Base-by-base conservation (phyloP, 441 rosid genomes). In the Brassica hybrid region DNA sequence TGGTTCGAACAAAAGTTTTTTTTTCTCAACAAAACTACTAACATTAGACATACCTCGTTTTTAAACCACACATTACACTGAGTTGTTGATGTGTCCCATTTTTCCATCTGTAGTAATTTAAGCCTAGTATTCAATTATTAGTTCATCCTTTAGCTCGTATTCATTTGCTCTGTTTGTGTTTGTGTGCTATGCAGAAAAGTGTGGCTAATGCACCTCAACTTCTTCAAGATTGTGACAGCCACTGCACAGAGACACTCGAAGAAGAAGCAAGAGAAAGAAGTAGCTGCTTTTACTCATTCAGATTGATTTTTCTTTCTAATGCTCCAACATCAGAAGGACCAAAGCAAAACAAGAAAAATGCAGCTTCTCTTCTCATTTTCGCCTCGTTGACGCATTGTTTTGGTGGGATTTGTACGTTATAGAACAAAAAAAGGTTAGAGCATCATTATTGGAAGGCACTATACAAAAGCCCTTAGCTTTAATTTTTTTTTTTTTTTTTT, bases 121-220 rank as follows among this genome's bases (percentile, higher is more conserved):
- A 21, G 23, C 23, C 23, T 21, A 21, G 23, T 21, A 21, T 21
- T 21, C 23, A 21, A 21, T 21, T 21, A 21, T 21, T 21, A 21
- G 23, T 21, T 21, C 23, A 21, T 21, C 23, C 23, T 21, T 21
- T 21, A 21, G 23, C 23, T 21, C 23, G 23, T 21, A 21, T 21
- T 21, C 23, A 21, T 21, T 21, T 21, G 23, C 23, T 21, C 23
- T 21, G 23, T 21, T 21, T 21, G 23, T 21, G 23, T 21, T 21
- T 21, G 23, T 21, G 23, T 21, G 23, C 2, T 21, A 21, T 21
- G 23, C 23, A 21, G 23, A 21, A 21, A 21, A 3, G 97, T 92
- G 23, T 90, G 94, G 96, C 89, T 92, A 59, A 87, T 91, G 97
- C 94, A 88, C 43, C 69, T 91, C 65, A 90, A 90, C 83, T 92